Percentiles rank a stretch among this genome's conserved stretches.
Conservation (phyloP, 1,139 yeast species). For the Nakaseomyces kungkrabaensis region DNA sequence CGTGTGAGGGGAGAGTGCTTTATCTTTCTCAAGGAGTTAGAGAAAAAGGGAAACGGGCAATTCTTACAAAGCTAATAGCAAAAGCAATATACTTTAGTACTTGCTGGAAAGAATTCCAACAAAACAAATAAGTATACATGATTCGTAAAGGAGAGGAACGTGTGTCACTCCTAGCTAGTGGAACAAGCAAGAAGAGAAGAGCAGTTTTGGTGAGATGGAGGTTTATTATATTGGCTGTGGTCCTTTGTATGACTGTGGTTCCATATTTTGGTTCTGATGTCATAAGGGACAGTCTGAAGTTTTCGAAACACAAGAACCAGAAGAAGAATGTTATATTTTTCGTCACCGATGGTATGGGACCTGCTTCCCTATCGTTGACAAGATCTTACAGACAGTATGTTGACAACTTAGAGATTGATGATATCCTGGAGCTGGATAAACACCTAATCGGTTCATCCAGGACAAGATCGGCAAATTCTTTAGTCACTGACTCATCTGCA, state of each 20-base stretch:
- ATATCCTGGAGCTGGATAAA: constrained; percentile 50
- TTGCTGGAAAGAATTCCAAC: not conserved
- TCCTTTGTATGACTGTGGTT: not conserved
- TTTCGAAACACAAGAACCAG: not conserved
- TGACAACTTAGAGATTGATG: constrained; percentile 42
- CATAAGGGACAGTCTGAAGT: not conserved
- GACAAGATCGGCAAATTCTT: constrained; percentile 60
- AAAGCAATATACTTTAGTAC: too few relatives aligned
- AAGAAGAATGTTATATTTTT: constrained; percentile 62
- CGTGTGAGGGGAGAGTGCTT: too few relatives aligned
- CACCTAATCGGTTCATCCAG: constrained; percentile 68
- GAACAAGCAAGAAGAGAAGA: not conserved
- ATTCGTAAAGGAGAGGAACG: constrained; percentile 3
- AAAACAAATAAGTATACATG: not conserved
- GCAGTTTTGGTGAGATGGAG: not conserved
- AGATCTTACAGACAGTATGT: constrained; percentile 57
- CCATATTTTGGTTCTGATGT: not conserved
- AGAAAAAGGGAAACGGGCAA: too few relatives aligned
- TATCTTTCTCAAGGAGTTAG: too few relatives aligned
- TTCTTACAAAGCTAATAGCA: too few relatives aligned
- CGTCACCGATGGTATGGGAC: constrained; percentile 92
- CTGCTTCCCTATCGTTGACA: constrained; percentile 67
- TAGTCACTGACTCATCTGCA: constrained; percentile 86
- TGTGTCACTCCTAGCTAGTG: not conserved
- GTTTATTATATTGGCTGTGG: not conserved